Evolutionary conservation across 2,329 filamentous ascomycete genomes (phyloP).

Genomic region (Aaosphaeria arxii): DNA sequence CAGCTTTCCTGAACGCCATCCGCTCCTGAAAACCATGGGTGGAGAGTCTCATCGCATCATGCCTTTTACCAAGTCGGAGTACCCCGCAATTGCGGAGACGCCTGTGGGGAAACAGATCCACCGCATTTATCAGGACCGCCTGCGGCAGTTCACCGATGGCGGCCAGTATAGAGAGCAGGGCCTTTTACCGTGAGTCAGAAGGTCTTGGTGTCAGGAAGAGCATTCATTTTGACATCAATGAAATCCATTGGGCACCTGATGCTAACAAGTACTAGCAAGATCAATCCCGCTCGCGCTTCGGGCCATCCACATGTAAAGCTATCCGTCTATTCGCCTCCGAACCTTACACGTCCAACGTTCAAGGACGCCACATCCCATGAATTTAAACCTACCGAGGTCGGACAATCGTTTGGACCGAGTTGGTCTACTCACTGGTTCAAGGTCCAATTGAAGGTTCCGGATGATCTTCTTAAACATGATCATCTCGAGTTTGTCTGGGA

Average conservation of each 20-base stretch:
- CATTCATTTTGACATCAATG: too few species aligned
- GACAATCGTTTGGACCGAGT: constrained; percentile 82
- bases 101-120: constrained; percentile 58
- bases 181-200: constrained; percentile 60
- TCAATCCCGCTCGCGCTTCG: constrained; percentile 64
- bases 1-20: neutral
- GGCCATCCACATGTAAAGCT: constrained; percentile 79
- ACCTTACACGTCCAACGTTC: constrained; percentile 78
- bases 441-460: constrained; percentile 73
- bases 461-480: constrained; percentile 69
- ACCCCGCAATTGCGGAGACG: constrained; percentile 33
- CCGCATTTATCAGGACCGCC: constrained; percentile 79
- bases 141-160: constrained; percentile 73
- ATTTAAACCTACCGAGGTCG: constrained; percentile 72
- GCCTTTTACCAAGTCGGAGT: constrained; percentile 17
- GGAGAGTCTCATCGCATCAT: constrained; percentile 32
- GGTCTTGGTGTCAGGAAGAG: neutral
- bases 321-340: constrained; percentile 79
- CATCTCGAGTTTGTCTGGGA: constrained; percentile 97
- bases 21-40: constrained; percentile 25
- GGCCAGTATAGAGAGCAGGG: constrained; percentile 72
- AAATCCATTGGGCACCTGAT: neutral
- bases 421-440: constrained; percentile 99
- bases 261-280: constrained; percentile 54
- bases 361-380: constrained; percentile 74